These are phyloP conservation scores for Tylopilus vinaceipallidus DNA, from an alignment of 768 basidiomycete genomes.

Conservation along the genomic window DNA sequence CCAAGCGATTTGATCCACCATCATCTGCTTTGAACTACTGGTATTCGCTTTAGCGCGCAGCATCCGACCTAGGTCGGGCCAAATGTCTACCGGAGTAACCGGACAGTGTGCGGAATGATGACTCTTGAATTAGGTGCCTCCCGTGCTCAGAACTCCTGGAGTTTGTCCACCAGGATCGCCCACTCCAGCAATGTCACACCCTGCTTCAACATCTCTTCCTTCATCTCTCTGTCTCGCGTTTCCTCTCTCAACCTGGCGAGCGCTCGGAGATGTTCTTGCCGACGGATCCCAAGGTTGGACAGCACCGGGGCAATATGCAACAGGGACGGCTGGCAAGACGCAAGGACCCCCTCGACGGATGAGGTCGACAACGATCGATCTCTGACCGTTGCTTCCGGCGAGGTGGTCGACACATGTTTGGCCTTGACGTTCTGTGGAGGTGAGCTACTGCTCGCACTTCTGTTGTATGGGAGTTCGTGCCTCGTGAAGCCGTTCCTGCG, in stretches of 20 bases:
- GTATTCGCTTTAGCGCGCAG: background rate
- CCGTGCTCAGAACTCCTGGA: slow-evolving; percentile 43
- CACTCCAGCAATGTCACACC: slow-evolving; percentile 76
- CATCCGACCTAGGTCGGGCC: background rate
- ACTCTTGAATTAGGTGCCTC: background rate
- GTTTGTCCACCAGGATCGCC: slow-evolving; percentile 71
- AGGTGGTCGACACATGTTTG: slow-evolving; percentile 9
- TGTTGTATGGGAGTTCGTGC: slow-evolving; percentile 11
- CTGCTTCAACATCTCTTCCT: slow-evolving; percentile 62
- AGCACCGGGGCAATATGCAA: slow-evolving; percentile 60
- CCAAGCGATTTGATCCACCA: background rate
- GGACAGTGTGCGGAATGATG: background rate
- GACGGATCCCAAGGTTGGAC: slow-evolving; percentile 55
- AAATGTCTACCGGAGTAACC: slow-evolving; percentile 4
- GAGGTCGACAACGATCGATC: slow-evolving; percentile 37
- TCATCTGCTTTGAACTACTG: background rate
- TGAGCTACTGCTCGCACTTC: slow-evolving; percentile 20
- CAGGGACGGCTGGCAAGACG: slow-evolving; percentile 64
- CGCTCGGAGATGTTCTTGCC: slow-evolving; percentile 61
- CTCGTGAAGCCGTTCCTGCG: slow-evolving; percentile 12
- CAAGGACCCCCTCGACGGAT: slow-evolving; percentile 51
- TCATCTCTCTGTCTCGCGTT: slow-evolving; percentile 67
- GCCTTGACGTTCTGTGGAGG: slow-evolving; percentile 17
- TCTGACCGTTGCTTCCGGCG: slow-evolving; percentile 12
- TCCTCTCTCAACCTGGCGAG: slow-evolving; percentile 59